Base-by-base conservation (phyloP, 257 asterid species). In the Agastache rugosa region DNA sequence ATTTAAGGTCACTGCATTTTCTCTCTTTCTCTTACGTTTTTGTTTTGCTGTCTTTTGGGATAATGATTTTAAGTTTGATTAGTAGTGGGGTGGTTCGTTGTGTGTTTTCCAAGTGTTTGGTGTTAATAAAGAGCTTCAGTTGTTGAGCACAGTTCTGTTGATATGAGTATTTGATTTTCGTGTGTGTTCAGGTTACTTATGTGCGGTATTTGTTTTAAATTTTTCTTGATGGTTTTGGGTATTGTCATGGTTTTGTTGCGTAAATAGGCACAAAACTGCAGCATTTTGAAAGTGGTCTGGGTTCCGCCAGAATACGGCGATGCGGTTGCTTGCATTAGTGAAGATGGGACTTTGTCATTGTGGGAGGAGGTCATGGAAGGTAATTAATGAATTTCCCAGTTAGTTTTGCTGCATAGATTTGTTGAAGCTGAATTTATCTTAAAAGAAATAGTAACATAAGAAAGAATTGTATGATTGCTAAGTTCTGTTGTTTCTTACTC, bases 271-370 rank as follows among this genome's bases (percentile, higher is more conserved):
- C 59, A 67, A 39, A 90, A 84, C 74, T 82, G 81, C 72, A 80
- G 93, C 90, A 76, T 89, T 78, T 56, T 70, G 67, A 90, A 90
- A 78, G 59, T 93, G 77, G 90, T 90, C 14, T 92, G 98, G 98
- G 86, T 82, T 67, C 98, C 97, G 39, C 97, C 97, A 10, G 91
- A 85, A 74, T 90, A 83, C 75, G 98, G 98, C 59, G 97, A 92
- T 75, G 94, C 89, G 9, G 85, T 93, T 72, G 96, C 94, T 80
- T 93, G 98, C 79, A 68, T 91, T 73, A 70, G 84, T 74, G 86
- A 84, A 44, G 85, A 84, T 77, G 97, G 98, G 75, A 70, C 79
- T 74, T 85, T 90, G 85, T 85, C 88, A 11, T 79, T 93, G 82
- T 93, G 96, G 96, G 96, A 93, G 82, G 98, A 93, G 80, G 87